Evolutionary conservation across 768 basidiomycete genomes (phyloP), one percentile per base, ranked within the genome.

Genomic region (Fomitopsis pulvina): DNA sequence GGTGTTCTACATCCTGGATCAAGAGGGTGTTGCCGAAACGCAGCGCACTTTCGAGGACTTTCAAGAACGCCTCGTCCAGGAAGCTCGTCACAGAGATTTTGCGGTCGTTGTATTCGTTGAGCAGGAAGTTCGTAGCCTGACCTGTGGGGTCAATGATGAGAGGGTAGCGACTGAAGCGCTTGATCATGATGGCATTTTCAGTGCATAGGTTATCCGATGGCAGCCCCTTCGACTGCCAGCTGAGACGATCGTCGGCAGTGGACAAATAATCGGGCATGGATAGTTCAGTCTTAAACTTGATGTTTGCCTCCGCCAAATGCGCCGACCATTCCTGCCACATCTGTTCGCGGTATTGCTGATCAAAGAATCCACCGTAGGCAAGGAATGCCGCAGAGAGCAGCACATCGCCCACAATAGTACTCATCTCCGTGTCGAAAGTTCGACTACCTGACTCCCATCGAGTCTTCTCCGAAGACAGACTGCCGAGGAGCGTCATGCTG

Each of bases 141-240:
- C 94, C 96, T 3, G 95, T 96, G 4, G 96, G 96, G 64, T 99
- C 96, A 60, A 99, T 92, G 51, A 99, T 90, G 45, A 98, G 80
- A 6, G 96, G 96, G 66, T 98, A 98, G 18, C 96, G 89, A 61
- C 92, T 91, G 79, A 93, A 97, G 43, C 93, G 85, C 63, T 95
- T 93, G 63, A 99, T 81, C 92, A 98, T 98, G 68, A 98, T 93
- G n/a, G 96, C 96, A 63, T 99, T 99, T 71, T 98, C 96, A 1
- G 90, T 92, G 57, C 92, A 97, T 40, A 99, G 74, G 54, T 89
- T 93, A 67, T 99, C 94, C 4, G 92, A 84, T 1, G 96, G 96
- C n/a, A 98, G 75, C 0, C 91, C 86, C 61, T 92, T 93, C 26
- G 92, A 87, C 67, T 95, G 92, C 96, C 94, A 99, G 59, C 78